Evolutionary conservation across 2,329 filamentous ascomycete genomes (phyloP).

Genomic region (Claviceps sp.): DNA sequence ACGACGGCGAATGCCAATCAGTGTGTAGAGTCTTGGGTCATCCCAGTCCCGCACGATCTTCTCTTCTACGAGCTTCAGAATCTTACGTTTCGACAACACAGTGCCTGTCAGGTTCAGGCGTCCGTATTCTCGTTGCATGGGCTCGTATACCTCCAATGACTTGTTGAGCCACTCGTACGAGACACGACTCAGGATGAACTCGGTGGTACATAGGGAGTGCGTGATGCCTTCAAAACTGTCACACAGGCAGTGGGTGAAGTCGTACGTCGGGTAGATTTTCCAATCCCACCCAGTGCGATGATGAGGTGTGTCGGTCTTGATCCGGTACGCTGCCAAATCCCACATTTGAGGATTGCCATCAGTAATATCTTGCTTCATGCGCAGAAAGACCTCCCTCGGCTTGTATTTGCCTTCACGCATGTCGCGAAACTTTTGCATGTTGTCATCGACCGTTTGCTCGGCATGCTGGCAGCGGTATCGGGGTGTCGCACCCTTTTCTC

Average conservation of each 20-base stretch:
- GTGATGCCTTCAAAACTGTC: conserved; percentile 89
- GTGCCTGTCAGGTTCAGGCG: conserved; percentile 62
- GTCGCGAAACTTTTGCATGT: conserved; percentile 67
- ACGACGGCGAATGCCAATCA: conserved; percentile 70
- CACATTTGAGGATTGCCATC: conserved; percentile 90
- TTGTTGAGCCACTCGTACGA: conserved; percentile 89
- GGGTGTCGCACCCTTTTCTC: conserved; percentile 51
- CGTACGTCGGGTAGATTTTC: conserved; percentile 92
- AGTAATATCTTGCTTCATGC: conserved; percentile 84
- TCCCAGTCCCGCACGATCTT: conserved; percentile 80
- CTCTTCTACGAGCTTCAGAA: conserved; percentile 64
- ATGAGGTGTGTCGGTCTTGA: conserved; percentile 58
- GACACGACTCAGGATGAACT: conserved; percentile 72
- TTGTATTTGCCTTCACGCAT: conserved; percentile 91
- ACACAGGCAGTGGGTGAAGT: conserved; percentile 80
- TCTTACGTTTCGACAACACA: conserved; percentile 74
- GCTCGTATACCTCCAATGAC: conserved; percentile 68
- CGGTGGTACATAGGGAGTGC: conserved; percentile 84
- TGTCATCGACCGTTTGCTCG: conserved; percentile 59
- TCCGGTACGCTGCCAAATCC: conserved; percentile 85
- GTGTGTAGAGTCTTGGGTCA: conserved; percentile 77
- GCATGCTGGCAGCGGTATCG: conserved; percentile 74
- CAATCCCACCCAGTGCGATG: conserved; percentile 70
- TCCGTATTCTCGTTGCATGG: conserved; percentile 81
- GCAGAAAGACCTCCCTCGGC: conserved; percentile 67